Evolutionary conservation across 208 protist species (phyloP).

Genomic region (Leishmania amazonensis): DNA sequence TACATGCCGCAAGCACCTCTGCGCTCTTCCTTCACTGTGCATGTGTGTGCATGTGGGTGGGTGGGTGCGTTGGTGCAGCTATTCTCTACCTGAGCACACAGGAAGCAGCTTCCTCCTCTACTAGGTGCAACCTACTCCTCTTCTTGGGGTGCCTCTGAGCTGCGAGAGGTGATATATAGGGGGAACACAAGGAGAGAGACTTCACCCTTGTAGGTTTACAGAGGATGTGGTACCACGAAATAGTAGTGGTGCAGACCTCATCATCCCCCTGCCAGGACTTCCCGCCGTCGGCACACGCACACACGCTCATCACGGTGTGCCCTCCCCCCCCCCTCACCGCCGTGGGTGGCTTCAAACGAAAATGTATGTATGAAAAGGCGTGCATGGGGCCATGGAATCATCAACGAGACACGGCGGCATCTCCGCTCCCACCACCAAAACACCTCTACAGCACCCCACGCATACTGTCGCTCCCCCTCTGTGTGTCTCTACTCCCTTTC

Average conservation of each 20-base stretch:
- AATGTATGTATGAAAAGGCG: not conserved
- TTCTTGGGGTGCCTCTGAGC: not conserved
- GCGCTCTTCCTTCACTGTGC: not conserved
- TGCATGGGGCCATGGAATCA: not conserved
- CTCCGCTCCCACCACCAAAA: not conserved
- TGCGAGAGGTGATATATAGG: not conserved
- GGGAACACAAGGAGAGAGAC: not conserved
- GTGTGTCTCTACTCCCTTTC: not conserved
- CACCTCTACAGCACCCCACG: not conserved
- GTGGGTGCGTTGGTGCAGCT: not conserved
- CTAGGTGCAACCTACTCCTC: not conserved
- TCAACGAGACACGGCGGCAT: not conserved
- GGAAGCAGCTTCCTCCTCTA: not conserved
- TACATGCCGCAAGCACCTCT: not conserved
- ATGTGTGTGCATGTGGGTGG: constrained; percentile 5
- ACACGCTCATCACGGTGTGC: not conserved
- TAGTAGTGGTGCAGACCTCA: not conserved
- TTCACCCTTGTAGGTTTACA: no score
- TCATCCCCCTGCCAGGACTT: not conserved
- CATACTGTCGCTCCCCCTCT: not conserved
- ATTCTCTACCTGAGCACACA: not conserved
- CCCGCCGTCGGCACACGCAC: not conserved
- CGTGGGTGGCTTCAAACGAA: not conserved
- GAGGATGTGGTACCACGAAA: not conserved
- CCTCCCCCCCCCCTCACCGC: not conserved